Evolutionary conservation across 78 protist species (phyloP).

Genomic region (Chrysochromulina parva): DNA sequence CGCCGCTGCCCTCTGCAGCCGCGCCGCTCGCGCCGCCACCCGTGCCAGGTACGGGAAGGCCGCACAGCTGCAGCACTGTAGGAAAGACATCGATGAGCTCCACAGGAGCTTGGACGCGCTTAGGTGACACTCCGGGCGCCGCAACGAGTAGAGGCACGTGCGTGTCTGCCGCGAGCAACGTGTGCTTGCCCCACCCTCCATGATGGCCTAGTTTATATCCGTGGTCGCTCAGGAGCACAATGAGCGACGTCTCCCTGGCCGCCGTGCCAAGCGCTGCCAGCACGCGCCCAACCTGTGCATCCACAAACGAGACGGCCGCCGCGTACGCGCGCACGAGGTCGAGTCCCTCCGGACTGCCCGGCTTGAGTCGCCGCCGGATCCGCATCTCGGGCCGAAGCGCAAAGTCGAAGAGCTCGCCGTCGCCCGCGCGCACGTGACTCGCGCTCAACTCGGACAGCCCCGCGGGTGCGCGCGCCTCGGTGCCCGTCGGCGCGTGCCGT

Average conservation of each 20-base stretch:
- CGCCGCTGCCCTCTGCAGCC: too few relatives aligned
- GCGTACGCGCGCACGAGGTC: background rate
- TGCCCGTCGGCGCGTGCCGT: too few relatives aligned
- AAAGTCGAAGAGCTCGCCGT: too few relatives aligned
- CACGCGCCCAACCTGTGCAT: background rate
- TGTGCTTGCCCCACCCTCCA: constrained; percentile 15
- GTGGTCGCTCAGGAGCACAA: background rate
- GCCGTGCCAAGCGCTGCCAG: too few relatives aligned
- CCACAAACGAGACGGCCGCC: background rate
- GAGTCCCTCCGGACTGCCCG: background rate
- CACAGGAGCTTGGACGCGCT: background rate
- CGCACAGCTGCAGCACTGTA: too few relatives aligned
- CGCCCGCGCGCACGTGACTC: too few relatives aligned
- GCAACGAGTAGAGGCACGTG: background rate
- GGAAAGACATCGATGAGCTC: background rate
- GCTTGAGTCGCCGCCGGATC: too few relatives aligned
- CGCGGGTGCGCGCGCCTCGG: too few relatives aligned
- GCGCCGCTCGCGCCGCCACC: too few relatives aligned
- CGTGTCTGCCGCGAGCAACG: background rate
- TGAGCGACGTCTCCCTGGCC: background rate
- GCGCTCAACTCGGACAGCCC: too few relatives aligned
- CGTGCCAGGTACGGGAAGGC: too few relatives aligned
- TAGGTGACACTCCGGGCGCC: background rate
- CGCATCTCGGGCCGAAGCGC: too few relatives aligned
- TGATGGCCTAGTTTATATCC: background rate